These are phyloP conservation scores for Gelatoporia subvermispora DNA, from an alignment of 768 basidiomycete genomes.

Conservation along the genomic window DNA sequence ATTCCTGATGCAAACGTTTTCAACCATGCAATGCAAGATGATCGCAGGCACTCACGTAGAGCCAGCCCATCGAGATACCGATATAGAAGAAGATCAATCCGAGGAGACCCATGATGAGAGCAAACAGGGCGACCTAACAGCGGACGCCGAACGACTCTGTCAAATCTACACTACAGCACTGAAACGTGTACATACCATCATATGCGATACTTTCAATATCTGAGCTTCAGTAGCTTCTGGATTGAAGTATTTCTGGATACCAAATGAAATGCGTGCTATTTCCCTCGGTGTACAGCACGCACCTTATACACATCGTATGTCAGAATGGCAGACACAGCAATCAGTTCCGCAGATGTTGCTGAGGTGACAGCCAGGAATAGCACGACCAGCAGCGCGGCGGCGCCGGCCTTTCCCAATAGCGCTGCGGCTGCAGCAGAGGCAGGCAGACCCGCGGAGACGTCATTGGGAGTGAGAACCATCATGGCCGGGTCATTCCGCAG, in stretches of 20 bases:
- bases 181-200: slow-evolving; percentile 43
- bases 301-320: slow-evolving; percentile 87
- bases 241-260: slow-evolving; percentile 66
- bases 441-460: slow-evolving; percentile 87
- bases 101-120: slow-evolving; percentile 75
- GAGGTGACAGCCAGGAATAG: slow-evolving; percentile 86
- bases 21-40: neutral
- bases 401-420: slow-evolving; percentile 74
- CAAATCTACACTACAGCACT: neutral
- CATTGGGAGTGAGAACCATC: slow-evolving; percentile 45
- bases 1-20: slow-evolving; percentile 48
- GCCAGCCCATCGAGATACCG: slow-evolving; percentile 91
- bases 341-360: slow-evolving; percentile 85
- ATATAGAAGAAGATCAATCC: slow-evolving; percentile 87
- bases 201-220: slow-evolving; percentile 64
- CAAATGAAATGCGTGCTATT: neutral
- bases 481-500: slow-evolving; percentile 57
- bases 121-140: slow-evolving; percentile 58
- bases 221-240: slow-evolving; percentile 72
- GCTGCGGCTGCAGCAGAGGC: slow-evolving; percentile 81
- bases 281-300: neutral
- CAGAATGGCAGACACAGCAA: slow-evolving; percentile 80
- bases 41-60: slow-evolving; percentile 58
- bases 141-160: neutral
- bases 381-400: slow-evolving; percentile 70